A percentile compares a stretch with the other conserved stretches of the same genome.
phyloP scores from a whole-genome alignment of 371 early-diverging fungal genomes.

The Mycotypha africana region DNA sequence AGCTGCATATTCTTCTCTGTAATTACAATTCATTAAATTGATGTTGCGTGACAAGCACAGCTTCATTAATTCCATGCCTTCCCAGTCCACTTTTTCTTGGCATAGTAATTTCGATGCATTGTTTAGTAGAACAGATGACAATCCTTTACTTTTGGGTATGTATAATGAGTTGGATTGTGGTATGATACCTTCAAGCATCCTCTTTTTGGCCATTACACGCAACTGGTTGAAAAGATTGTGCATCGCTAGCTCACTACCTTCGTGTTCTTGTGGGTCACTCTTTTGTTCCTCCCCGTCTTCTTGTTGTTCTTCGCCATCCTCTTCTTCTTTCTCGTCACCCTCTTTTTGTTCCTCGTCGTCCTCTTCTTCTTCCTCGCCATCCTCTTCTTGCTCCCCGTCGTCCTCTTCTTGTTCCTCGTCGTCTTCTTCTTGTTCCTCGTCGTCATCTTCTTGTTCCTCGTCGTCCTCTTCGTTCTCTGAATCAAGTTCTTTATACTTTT shows the following conservation, averaged over 20 bases:
- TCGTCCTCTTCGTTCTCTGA: conserved; percentile 7
- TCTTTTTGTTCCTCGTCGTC: conserved; percentile 4
- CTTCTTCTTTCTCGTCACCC: conserved; percentile 7
- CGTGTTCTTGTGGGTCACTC: conserved; percentile 6
- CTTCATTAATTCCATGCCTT: conserved; percentile 13
- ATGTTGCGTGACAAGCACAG: conserved; percentile 10
- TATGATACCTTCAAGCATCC: conserved; percentile 14
- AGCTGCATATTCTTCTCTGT: conserved; percentile 12
- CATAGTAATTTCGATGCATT: conserved; percentile 11
- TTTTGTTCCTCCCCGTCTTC: no score
- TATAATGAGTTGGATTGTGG: conserved; percentile 11
- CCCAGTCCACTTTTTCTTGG: conserved; percentile 11
- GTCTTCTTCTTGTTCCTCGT: conserved; percentile 4
- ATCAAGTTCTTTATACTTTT: conserved; percentile 12
- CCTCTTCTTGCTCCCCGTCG: conserved; percentile 4
- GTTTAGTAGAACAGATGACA: conserved; percentile 12
- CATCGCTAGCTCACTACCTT: conserved; percentile 7
- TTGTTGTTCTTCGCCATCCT: conserved; percentile 7
- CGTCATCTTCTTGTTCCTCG: conserved; percentile 7
- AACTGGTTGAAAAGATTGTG: conserved; percentile 9
- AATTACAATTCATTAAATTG: conserved; percentile 11
- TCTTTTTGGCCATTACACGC: conserved; percentile 15
- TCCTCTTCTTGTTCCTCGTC: conserved; percentile 8
- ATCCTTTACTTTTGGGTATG: conserved; percentile 12
- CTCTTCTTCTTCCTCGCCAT: conserved; percentile 10